Evolutionary conservation across 148 eudicot genomes (phyloP).

Genomic region (Rhododendron ovatum): DNA sequence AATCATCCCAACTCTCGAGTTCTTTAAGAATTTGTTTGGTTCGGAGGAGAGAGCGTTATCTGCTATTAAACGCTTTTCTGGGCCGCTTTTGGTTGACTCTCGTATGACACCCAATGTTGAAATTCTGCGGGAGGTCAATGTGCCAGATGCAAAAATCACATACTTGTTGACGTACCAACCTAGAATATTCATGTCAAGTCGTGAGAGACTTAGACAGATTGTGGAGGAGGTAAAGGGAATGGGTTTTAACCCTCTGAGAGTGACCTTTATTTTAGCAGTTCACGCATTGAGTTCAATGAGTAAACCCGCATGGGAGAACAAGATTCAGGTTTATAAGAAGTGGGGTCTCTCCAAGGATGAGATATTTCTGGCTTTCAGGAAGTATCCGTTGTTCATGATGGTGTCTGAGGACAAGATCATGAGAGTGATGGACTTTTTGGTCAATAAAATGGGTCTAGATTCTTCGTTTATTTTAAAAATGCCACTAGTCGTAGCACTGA

Average conservation of each 20-base stretch:
- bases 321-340: conserved; percentile 19
- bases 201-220: not conserved
- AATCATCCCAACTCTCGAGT: too few relatives aligned
- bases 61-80: too few relatives aligned
- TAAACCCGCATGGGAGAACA: not conserved
- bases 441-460: not conserved
- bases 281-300: not conserved
- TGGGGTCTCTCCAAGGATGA: conserved; percentile 28
- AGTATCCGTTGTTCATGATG: conserved; percentile 17
- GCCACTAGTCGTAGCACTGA: not conserved
- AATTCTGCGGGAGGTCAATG: not conserved
- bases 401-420: not conserved
- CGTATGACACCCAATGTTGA: not conserved
- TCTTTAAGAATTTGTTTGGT: too few relatives aligned
- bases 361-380: conserved; percentile 16
- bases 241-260: not conserved
- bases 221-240: not conserved
- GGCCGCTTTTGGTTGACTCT: too few relatives aligned
- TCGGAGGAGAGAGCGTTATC: too few relatives aligned
- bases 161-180: not conserved
- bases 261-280: not conserved
- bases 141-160: too few relatives aligned
- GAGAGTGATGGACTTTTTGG: not conserved
- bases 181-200: not conserved
- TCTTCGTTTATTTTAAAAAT: not conserved